phyloP scores from a whole-genome alignment of 352 stramenopile species.

The Pythium vanterpoolii region DNA sequence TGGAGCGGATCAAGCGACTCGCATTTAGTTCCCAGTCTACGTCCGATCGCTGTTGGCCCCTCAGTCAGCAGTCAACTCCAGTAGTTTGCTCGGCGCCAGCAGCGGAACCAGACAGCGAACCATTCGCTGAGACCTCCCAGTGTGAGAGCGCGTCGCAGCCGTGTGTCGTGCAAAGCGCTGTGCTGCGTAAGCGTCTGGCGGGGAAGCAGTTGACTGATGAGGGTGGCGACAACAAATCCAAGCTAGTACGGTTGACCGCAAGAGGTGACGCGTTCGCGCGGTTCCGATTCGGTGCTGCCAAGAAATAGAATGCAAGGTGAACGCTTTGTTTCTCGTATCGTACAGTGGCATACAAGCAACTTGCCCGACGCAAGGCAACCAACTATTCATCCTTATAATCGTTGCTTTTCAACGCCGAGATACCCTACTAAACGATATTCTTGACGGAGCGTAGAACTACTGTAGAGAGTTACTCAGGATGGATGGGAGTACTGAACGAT shows the following conservation, averaged over 20 bases:
- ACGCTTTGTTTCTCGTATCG: no score
- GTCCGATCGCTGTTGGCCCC: not conserved
- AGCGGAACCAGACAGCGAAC: not conserved
- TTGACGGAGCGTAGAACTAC: not conserved
- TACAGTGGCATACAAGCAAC: no score
- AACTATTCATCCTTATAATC: no score
- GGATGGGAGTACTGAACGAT: not conserved
- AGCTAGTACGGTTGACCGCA: not conserved
- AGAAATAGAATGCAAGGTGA: not conserved
- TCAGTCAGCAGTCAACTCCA: not conserved
- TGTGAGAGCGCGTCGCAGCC: not conserved
- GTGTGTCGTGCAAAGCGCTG: not conserved
- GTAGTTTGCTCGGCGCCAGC: not conserved
- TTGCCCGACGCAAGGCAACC: no score
- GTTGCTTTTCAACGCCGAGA: no score
- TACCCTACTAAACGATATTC: not conserved
- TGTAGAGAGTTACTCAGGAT: not conserved
- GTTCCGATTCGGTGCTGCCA: conserved; percentile 9
- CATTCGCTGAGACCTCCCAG: not conserved
- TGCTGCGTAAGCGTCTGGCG: not conserved
- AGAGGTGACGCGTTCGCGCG: conserved; percentile 11
- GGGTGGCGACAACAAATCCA: not conserved
- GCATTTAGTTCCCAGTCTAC: conserved; percentile 3
- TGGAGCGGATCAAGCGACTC: conserved; percentile 17
- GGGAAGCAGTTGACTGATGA: not conserved